Evolutionary conservation across 2,329 filamentous ascomycete species (phyloP).

Genomic region (Proliferodiscus dingleyae): DNA sequence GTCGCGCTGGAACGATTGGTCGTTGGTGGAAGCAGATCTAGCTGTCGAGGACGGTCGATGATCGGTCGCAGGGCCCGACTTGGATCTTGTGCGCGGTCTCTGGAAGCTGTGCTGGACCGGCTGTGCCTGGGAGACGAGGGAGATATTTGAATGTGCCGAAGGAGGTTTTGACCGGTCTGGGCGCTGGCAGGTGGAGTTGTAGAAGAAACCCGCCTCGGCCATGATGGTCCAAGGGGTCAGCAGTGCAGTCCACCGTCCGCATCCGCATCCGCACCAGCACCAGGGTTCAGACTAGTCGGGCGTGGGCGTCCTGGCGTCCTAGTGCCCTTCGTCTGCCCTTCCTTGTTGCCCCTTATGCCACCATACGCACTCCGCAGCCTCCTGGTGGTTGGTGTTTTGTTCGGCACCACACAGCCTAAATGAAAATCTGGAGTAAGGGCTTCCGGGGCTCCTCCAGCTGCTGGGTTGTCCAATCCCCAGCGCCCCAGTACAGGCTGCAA

Average conservation of each 20-base stretch:
- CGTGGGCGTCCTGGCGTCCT: too few species aligned
- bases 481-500: background rate
- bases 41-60: background rate
- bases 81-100: constrained; percentile 7
- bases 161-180: constrained; percentile 20
- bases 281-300: too few species aligned
- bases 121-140: constrained; percentile 18
- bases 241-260: background rate
- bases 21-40: constrained; percentile 4
- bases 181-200: constrained; percentile 20
- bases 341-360: too few species aligned
- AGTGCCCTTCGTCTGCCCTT: too few species aligned
- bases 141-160: constrained; percentile 23
- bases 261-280: background rate
- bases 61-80: constrained; percentile 12
- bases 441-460: constrained; percentile 5
- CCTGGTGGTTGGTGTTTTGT: too few species aligned
- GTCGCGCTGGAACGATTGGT: constrained; percentile 4
- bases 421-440: constrained; percentile 10
- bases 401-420: constrained; percentile 4
- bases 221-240: constrained; percentile 10
- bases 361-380: background rate
- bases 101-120: constrained; percentile 17
- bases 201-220: constrained; percentile 26
- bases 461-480: background rate